Evolutionary conservation across 805 yeast genomes (phyloP).

Genomic region (Candida sanyiensis): DNA sequence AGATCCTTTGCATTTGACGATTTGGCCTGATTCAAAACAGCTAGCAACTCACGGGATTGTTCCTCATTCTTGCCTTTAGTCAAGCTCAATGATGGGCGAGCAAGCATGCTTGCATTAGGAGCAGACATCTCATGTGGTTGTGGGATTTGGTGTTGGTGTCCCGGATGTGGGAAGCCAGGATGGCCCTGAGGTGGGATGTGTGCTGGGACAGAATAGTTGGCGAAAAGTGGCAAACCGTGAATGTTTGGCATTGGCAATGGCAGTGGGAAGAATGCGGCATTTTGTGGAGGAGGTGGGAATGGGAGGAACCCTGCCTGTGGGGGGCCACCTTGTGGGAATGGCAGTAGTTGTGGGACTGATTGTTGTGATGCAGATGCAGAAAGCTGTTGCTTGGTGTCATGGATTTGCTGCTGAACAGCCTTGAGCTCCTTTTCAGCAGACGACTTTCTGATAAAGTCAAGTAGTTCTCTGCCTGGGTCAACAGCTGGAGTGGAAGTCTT

Average conservation of each 20-base stretch:
- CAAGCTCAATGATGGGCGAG: constrained; percentile 31
- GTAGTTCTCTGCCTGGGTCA: constrained; percentile 76
- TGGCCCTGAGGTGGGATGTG: neutral
- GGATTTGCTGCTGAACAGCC: constrained; percentile 12
- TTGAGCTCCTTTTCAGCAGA: constrained; percentile 28
- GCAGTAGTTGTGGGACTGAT: constrained; percentile 6
- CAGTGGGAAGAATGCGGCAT: neutral
- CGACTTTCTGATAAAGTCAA: constrained; percentile 53
- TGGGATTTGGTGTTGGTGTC: constrained; percentile 12
- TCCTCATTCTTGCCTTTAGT: constrained; percentile 23
- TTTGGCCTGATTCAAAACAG: constrained; percentile 31
- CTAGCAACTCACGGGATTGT: constrained; percentile 38
- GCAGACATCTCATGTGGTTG: constrained; percentile 17
- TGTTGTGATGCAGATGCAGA: constrained; percentile 4
- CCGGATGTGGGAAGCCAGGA: constrained; percentile 10
- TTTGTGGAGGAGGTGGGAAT: constrained; percentile 8
- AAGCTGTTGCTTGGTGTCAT: constrained; percentile 9
- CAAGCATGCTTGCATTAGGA: constrained; percentile 36
- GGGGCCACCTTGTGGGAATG: constrained; percentile 5
- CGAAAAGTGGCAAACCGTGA: constrained; percentile 10
- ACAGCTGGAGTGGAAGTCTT: constrained; percentile 27
- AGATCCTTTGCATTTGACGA: constrained; percentile 14
- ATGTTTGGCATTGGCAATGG: constrained; percentile 3
- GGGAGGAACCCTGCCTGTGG: constrained; percentile 7
- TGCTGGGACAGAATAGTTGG: constrained; percentile 12